phyloP scores from a whole-genome alignment of 148 eudicot genomes.

The Fallopia convolvulus region DNA sequence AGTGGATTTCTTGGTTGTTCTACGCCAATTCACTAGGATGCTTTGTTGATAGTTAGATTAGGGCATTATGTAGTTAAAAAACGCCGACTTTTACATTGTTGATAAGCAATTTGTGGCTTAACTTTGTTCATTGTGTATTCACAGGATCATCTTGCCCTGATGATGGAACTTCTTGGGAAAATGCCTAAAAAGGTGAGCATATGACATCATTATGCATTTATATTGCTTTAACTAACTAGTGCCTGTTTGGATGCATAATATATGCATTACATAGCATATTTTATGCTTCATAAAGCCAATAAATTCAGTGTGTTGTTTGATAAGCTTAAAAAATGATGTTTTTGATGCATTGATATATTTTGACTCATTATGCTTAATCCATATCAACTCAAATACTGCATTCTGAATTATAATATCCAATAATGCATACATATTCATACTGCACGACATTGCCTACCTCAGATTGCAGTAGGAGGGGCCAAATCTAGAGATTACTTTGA shows the following conservation, averaged over 20 bases:
- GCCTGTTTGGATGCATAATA: too few relatives aligned
- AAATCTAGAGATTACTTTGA: slow-evolving; percentile 87
- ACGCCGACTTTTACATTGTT: not conserved
- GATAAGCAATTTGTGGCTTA: not conserved
- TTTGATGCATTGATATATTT: too few relatives aligned
- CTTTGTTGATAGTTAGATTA: not conserved
- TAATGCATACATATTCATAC: too few relatives aligned
- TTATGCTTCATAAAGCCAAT: too few relatives aligned
- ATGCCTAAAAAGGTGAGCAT: slow-evolving; percentile 79
- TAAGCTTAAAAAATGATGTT: too few relatives aligned
- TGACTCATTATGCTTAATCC: too few relatives aligned
- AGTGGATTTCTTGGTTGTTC: not conserved
- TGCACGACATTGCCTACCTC: slow-evolving; percentile 10
- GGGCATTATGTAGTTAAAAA: not conserved
- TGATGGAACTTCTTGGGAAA: slow-evolving; percentile 98
- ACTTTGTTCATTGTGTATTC: slow-evolving; percentile 5
- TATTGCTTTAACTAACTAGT: not conserved
- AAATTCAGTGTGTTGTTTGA: too few relatives aligned
- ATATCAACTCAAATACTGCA: too few relatives aligned
- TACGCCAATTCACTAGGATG: not conserved
- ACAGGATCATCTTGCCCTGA: slow-evolving; percentile 95
- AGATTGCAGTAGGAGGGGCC: slow-evolving; percentile 75
- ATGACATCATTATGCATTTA: not conserved
- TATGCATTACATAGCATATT: too few relatives aligned
- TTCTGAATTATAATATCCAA: too few relatives aligned